Percentiles rank a stretch among this genome's conserved stretches.
These are phyloP conservation scores for Coniosporium tulheliwenetii DNA, from an alignment of 2,329 filamentous ascomycete genomes.

Conservation along the genomic window DNA sequence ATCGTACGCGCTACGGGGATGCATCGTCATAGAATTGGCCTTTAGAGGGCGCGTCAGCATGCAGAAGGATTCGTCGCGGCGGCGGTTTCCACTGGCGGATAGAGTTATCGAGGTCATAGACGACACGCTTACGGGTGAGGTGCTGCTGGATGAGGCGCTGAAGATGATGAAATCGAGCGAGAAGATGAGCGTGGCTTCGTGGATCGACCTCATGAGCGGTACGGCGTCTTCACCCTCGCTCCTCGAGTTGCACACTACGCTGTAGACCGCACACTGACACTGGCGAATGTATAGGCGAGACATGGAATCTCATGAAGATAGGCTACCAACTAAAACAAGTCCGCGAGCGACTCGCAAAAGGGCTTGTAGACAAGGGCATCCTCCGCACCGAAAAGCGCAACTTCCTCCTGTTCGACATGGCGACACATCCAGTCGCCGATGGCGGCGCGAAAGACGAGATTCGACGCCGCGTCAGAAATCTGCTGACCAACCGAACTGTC, in stretches of 20 bases:
- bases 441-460: constrained; percentile 97
- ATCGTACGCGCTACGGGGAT: constrained; percentile 90
- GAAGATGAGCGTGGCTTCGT: constrained; percentile 98
- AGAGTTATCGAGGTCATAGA: constrained; percentile 94
- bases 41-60: constrained; percentile 94
- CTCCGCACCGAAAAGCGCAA: constrained; percentile 97
- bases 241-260: neutral
- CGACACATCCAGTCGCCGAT: constrained; percentile 92
- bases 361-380: constrained; percentile 96
- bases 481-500: constrained; percentile 86
- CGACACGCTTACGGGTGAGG: constrained; percentile 90
- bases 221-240: constrained; percentile 17
- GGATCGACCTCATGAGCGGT: constrained; percentile 99
- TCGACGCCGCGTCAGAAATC: constrained; percentile 75
- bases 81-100: constrained; percentile 85
- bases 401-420: constrained; percentile 99
- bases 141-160: constrained; percentile 88
- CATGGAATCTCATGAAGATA: constrained; percentile 99
- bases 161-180: constrained; percentile 99
- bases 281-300: constrained; percentile 53
- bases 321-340: constrained; percentile 99
- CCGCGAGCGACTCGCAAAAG: constrained; percentile 90
- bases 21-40: constrained; percentile 94
- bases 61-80: constrained; percentile 87
- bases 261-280: neutral